Evolutionary conservation across 805 yeast species (phyloP).

Genomic region (Wickerhamomyces alni): DNA sequence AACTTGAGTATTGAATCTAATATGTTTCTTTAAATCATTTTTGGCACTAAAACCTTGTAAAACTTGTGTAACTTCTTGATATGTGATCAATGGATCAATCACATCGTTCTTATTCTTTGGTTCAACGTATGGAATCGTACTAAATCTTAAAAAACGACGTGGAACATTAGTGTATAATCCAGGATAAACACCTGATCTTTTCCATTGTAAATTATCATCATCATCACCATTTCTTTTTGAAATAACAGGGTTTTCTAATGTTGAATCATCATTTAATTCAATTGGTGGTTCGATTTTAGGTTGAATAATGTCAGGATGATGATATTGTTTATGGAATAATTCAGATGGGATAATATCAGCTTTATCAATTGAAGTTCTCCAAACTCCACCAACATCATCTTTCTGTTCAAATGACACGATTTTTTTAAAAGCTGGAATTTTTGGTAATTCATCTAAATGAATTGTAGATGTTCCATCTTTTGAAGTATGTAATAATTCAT

Average conservation of each 20-base stretch:
- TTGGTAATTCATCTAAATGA: constrained; percentile 1
- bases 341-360: constrained; percentile 19
- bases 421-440: constrained; percentile 23
- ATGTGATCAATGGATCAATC: constrained; percentile 33
- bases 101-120: constrained; percentile 3
- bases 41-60: constrained; percentile 23
- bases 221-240: constrained; percentile 3
- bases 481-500: constrained; percentile 26
- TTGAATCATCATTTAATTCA: constrained; percentile 11
- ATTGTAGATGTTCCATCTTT: constrained; percentile 26
- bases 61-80: constrained; percentile 26
- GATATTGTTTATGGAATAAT: constrained; percentile 23
- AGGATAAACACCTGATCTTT: constrained; percentile 29
- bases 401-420: constrained; percentile 38
- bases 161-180: constrained; percentile 37
- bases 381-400: constrained; percentile 34
- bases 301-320: constrained; percentile 26
- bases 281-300: constrained; percentile 11
- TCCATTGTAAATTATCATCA: constrained; percentile 32
- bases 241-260: constrained; percentile 9
- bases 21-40: constrained; percentile 25
- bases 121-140: constrained; percentile 27
- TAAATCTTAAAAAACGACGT: constrained; percentile 29
- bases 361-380: constrained; percentile 25
- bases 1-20: constrained; percentile 32